Conservation (phyloP, 2,329 filamentous ascomycete genomes). For the Trichoderma polysporum region DNA sequence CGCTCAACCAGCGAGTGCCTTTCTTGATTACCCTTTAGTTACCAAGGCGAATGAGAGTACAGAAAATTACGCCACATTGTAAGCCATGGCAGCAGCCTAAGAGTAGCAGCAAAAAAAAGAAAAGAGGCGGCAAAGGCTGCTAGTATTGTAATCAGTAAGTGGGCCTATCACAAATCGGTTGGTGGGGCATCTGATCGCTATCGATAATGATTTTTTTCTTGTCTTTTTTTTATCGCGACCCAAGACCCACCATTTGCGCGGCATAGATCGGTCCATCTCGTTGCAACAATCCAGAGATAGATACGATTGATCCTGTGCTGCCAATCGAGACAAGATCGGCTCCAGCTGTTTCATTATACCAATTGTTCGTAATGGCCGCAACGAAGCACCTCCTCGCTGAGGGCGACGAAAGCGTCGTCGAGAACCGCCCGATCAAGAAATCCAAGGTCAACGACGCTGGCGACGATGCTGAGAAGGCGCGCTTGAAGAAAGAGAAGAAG, state of each 20-base stretch:
- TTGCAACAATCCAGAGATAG: background rate
- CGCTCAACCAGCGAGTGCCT: too few relatives aligned
- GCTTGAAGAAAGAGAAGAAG: constrained; percentile 44
- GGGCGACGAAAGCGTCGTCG: constrained; percentile 32
- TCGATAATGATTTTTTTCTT: constrained; percentile 16
- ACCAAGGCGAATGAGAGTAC: too few relatives aligned
- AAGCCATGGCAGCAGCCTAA: too few relatives aligned
- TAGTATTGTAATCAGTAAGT: too few relatives aligned
- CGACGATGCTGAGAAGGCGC: constrained; percentile 33
- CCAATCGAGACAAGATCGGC: background rate
- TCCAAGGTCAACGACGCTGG: constrained; percentile 37
- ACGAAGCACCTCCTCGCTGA: constrained; percentile 42
- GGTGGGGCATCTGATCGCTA: background rate
- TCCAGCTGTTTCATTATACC: background rate
- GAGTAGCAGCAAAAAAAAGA: too few relatives aligned
- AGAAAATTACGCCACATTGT: too few relatives aligned
- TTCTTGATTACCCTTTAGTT: too few relatives aligned
- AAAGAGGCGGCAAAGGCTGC: too few relatives aligned
- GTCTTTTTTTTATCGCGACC: constrained; percentile 2
- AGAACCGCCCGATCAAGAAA: constrained; percentile 41
- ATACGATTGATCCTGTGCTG: background rate
- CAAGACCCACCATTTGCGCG: constrained; percentile 10
- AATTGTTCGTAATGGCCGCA: constrained; percentile 36
- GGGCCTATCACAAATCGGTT: background rate
- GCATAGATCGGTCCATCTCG: background rate